Evolutionary conservation across 192 early-diverging fungal species (phyloP).

Genomic region (Thoreauomyces humboldtii): DNA sequence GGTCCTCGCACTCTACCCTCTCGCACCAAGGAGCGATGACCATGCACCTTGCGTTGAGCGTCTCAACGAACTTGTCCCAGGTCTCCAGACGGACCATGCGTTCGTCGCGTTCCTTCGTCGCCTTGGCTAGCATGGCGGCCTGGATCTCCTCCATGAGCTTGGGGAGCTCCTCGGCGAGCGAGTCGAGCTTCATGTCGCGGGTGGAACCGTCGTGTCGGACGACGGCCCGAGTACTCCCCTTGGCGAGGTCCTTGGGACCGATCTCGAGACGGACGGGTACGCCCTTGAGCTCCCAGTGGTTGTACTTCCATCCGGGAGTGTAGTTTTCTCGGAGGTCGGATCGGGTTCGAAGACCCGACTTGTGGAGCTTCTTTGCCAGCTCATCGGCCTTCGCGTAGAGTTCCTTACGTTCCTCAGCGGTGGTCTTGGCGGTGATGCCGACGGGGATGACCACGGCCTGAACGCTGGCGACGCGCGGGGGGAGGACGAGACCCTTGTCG

Average conservation of each 20-base stretch:
- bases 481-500: slow-evolving; percentile 96
- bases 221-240: slow-evolving; percentile 72
- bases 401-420: slow-evolving; percentile 65
- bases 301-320: slow-evolving; percentile 97
- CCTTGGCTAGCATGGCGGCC: slow-evolving; percentile 83
- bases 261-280: slow-evolving; percentile 96
- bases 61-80: slow-evolving; percentile 93
- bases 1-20: slow-evolving; percentile 83
- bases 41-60: slow-evolving; percentile 83
- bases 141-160: slow-evolving; percentile 77
- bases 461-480: slow-evolving; percentile 84
- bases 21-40: slow-evolving; percentile 97
- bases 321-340: slow-evolving; percentile 78
- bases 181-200: slow-evolving; percentile 57
- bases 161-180: slow-evolving; percentile 58
- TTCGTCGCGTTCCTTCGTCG: slow-evolving; percentile 72
- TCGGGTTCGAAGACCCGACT: slow-evolving; percentile 73
- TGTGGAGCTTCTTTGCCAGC: slow-evolving; percentile 64
- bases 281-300: slow-evolving; percentile 97
- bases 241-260: slow-evolving; percentile 91
- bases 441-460: slow-evolving; percentile 93
- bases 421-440: slow-evolving; percentile 86
- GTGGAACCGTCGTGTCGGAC: slow-evolving; percentile 78
- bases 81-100: slow-evolving; percentile 74
- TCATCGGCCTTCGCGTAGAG: slow-evolving; percentile 72